Evolutionary conservation across 1,284 basidiomycete species (phyloP).

Genomic region (Ceratobasidium sp.): DNA sequence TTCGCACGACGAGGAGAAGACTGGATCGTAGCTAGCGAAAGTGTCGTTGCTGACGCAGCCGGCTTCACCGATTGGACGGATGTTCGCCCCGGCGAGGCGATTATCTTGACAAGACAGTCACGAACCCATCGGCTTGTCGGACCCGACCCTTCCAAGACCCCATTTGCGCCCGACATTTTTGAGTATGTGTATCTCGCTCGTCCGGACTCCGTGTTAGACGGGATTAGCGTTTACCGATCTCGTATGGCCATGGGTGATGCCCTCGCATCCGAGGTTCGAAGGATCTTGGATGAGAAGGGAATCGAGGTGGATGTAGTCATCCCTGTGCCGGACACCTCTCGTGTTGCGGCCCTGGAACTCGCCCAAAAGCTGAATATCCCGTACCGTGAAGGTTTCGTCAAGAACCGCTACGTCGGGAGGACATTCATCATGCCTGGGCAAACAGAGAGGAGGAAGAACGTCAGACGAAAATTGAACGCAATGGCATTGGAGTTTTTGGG

Average conservation of each 20-base stretch:
- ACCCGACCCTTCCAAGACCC: slow-evolving; percentile 57
- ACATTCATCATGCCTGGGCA: slow-evolving; percentile 99
- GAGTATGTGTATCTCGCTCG: slow-evolving; percentile 99
- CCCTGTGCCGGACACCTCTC: slow-evolving; percentile 94
- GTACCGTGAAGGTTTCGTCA: slow-evolving; percentile 98
- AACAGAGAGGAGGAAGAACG: slow-evolving; percentile 92
- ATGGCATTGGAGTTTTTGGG: slow-evolving; percentile 98
- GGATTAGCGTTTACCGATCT: slow-evolving; percentile 94
- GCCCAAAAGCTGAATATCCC: slow-evolving; percentile 90
- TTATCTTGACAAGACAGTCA: slow-evolving; percentile 87
- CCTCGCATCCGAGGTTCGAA: slow-evolving; percentile 84
- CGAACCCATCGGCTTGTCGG: slow-evolving; percentile 77
- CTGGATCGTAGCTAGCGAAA: slow-evolving; percentile 93
- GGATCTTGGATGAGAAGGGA: slow-evolving; percentile 71
- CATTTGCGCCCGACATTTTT: slow-evolving; percentile 98
- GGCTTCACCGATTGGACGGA: slow-evolving; percentile 94
- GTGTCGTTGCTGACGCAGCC: slow-evolving; percentile 91
- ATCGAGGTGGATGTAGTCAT: slow-evolving; percentile 92
- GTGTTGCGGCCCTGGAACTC: slow-evolving; percentile 93
- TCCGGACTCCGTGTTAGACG: slow-evolving; percentile 96
- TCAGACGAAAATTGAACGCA: slow-evolving; percentile 94
- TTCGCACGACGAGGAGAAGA: slow-evolving; percentile 80
- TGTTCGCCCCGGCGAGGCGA: slow-evolving; percentile 85
- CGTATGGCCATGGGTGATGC: slow-evolving; percentile 99
- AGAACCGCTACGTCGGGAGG: slow-evolving; percentile 97